phyloP scores from a whole-genome alignment of 371 early-diverging fungal species.

The Mucor lusitanicus region DNA sequence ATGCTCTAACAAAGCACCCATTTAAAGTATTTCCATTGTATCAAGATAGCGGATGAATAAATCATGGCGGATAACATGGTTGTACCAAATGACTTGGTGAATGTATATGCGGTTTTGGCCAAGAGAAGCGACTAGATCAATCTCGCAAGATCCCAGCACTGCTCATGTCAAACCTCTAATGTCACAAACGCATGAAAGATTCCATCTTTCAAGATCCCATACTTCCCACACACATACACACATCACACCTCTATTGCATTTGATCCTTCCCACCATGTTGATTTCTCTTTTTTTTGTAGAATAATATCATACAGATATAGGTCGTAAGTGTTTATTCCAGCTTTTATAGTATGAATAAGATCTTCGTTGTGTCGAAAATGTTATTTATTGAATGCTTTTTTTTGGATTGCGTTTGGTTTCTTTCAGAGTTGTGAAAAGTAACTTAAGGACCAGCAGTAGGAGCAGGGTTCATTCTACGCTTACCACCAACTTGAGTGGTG shows the following conservation, averaged over 20 bases:
- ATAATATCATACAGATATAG: background rate
- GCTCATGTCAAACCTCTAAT: too few species aligned
- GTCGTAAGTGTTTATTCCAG: background rate
- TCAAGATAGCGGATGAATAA: too few species aligned
- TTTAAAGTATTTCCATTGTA: too few species aligned
- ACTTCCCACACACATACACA: background rate
- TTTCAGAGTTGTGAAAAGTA: background rate
- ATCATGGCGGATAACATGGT: too few species aligned
- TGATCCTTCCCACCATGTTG: background rate
- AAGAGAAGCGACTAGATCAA: too few species aligned
- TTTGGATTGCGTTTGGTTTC: background rate
- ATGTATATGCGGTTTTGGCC: too few species aligned
- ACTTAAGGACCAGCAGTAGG: constrained; percentile 59
- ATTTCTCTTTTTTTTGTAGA: background rate
- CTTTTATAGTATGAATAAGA: background rate
- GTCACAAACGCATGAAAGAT: too few species aligned
- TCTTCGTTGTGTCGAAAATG: background rate
- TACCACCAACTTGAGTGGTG: constrained; percentile 82
- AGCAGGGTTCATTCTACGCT: constrained; percentile 85
- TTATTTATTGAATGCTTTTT: background rate
- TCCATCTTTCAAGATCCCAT: too few species aligned
- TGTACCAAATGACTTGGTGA: too few species aligned
- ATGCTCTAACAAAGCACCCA: too few species aligned
- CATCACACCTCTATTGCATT: too few species aligned
- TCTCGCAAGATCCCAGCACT: too few species aligned